Evolutionary conservation across 2,329 filamentous ascomycete genomes (phyloP), one percentile per base, ranked within the genome.

Genomic region (Arthrobotrys iridis): DNA sequence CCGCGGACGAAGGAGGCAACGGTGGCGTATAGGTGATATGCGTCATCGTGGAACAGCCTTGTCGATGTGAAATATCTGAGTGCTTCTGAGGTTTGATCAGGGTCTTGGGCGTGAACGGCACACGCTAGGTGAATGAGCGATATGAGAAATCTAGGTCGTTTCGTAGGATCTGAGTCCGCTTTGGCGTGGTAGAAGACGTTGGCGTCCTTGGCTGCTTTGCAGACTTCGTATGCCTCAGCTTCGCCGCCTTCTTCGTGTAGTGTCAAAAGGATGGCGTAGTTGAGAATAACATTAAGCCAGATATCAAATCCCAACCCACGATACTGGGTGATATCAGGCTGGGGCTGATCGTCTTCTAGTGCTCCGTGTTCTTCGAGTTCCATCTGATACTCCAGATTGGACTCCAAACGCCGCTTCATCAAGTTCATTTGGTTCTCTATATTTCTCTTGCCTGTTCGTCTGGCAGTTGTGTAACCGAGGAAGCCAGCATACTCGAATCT

Each of bases 241-340:
- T 76, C 72, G 13, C 72, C 72, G 13, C 46, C 40, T 52, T 90
- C 88, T 33, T 89, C 89, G 18, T 86, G 84, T 43, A 88, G 87
- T 5, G 93, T 91, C 30, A 95, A 86, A 3, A 90, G 85, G 52
- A 97, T 85, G 2, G 93, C 91, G 80, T 96, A 96, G 79, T 95
- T 91, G 35, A 96, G 86, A 80, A 99, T 97, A 0, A 97, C 86
- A 78, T 96, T 91, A 2, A 97, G 86, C 95, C 95, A 99, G 50
- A 89, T 87, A 70, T 89, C 85, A 80, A 98, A 97, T 0, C 89
- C 84, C 50, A 98, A 91, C 5, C 91, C 91, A 78, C 92, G 90
- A 80, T 93, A 72, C 86, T 85, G 50, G 82, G 74, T 77, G 15
- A 78, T 73, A 48, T 78, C 71, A 15, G 71, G 71, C 22, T 68